Evolutionary conservation across 2,329 filamentous ascomycete species (phyloP).

Genomic region (Apiospora phragmitis): DNA sequence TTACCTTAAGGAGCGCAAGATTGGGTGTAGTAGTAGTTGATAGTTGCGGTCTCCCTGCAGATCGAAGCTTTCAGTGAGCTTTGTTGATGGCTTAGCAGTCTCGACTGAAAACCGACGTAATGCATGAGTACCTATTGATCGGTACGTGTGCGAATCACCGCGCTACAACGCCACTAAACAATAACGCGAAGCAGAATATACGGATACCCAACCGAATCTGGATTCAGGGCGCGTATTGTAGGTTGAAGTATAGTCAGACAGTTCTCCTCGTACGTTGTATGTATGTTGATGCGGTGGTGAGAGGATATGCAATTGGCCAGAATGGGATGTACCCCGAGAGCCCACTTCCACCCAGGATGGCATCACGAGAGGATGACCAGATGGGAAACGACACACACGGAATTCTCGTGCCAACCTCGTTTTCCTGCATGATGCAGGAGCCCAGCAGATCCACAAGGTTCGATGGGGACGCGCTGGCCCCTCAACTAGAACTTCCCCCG

Average conservation of each 20-base stretch:
- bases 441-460: neutral
- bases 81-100: neutral
- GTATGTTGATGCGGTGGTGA: neutral
- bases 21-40: neutral
- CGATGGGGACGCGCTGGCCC: neutral
- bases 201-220: neutral
- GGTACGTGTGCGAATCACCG: neutral
- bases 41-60: neutral
- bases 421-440: neutral
- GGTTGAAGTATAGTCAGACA: neutral
- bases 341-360: neutral
- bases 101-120: neutral
- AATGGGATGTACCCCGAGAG: neutral
- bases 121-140: neutral
- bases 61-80: neutral
- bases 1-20: no score
- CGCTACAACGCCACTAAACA: neutral
- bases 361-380: conserved; percentile 1
- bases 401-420: neutral
- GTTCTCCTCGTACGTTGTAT: neutral
- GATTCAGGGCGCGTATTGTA: neutral
- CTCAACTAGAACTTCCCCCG: neutral
- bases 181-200: neutral
- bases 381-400: neutral
- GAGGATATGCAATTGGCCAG: neutral